Evolutionary conservation across 148 eudicot species (phyloP).

Genomic region (Gaultheria prostrata): DNA sequence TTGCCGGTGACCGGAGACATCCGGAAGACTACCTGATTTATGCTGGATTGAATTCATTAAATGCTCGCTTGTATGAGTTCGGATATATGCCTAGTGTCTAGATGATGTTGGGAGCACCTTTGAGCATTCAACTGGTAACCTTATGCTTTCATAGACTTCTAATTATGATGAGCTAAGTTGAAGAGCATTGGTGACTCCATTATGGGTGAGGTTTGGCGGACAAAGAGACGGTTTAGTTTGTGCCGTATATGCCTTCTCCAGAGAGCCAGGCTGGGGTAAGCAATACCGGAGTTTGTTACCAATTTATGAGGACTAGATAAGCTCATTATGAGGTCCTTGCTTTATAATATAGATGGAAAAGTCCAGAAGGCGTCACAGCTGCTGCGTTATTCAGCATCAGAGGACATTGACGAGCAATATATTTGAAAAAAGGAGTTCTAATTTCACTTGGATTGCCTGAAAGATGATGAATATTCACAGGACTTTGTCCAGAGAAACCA

Average conservation of each 20-base stretch:
- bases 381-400: too few species aligned
- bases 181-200: not conserved
- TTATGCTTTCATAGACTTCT: too few species aligned
- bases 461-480: not conserved
- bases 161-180: too few species aligned
- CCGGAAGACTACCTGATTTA: constrained; percentile 44
- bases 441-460: not conserved
- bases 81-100: constrained; percentile 28
- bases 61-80: constrained; percentile 36
- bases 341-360: not conserved
- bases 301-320: not conserved
- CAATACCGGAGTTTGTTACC: not conserved
- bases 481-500: not conserved
- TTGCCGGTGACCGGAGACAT: constrained; percentile 42
- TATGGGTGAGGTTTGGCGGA: not conserved
- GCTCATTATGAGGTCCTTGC: not conserved
- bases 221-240: not conserved
- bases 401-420: too few species aligned
- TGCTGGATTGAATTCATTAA: constrained; percentile 39
- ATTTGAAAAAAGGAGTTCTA: not conserved
- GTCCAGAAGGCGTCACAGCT: not conserved
- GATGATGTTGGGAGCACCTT: too few species aligned
- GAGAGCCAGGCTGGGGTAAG: not conserved
- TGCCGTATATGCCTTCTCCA: not conserved
- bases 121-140: too few species aligned